These are phyloP conservation scores for Apiospora saccharicola DNA, from an alignment of 2,329 filamentous ascomycete genomes.

Conservation along the genomic window DNA sequence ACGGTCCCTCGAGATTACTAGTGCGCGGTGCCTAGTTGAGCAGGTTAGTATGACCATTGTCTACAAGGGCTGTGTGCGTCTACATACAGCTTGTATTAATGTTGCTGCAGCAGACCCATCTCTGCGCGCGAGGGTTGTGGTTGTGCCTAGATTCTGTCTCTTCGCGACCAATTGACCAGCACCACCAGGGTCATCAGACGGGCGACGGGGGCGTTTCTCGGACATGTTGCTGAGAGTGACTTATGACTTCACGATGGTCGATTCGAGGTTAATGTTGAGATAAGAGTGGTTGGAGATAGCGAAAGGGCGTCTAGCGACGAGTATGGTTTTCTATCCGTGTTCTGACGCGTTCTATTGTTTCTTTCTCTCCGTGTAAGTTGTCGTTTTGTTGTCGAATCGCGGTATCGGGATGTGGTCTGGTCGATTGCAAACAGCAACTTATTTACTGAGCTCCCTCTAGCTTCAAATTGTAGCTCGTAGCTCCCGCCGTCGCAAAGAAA, in stretches of 20 bases:
- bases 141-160: constrained; percentile 74
- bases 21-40: constrained; percentile 73
- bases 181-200: constrained; percentile 81
- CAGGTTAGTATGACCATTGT: neutral
- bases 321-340: neutral
- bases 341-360: neutral
- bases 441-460: neutral
- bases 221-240: constrained; percentile 65
- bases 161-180: constrained; percentile 83
- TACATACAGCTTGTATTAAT: constrained; percentile 59
- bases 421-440: constrained; percentile 7
- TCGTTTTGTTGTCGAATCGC: neutral
- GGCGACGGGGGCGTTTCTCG: constrained; percentile 90
- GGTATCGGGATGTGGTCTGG: neutral
- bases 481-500: constrained; percentile 22
- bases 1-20: constrained; percentile 84
- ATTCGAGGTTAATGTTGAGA: neutral
- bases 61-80: neutral
- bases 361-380: neutral
- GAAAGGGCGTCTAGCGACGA: neutral
- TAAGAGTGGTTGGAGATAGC: neutral
- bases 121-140: constrained; percentile 57
- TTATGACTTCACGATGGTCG: neutral
- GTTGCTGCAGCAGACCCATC: constrained; percentile 57
- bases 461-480: constrained; percentile 16